phyloP scores from a whole-genome alignment of 140 eudicot genomes.

The Oenanthe javanica region DNA sequence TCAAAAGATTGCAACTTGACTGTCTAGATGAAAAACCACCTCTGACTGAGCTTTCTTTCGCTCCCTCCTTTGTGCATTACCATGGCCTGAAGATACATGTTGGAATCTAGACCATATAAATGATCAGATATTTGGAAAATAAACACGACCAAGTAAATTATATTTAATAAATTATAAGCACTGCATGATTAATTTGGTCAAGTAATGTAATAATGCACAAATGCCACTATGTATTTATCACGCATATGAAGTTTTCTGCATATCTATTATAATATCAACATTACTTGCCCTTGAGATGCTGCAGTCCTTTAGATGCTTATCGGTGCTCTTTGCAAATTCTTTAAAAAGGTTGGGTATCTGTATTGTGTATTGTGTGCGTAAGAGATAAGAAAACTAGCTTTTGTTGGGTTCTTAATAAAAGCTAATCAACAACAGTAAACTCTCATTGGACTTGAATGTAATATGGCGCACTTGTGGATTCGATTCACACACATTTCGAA shows the following conservation, averaged over 20 bases:
- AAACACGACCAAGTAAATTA: not conserved
- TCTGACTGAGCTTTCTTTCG: not conserved
- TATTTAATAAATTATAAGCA: not conserved
- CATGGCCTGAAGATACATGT: not conserved
- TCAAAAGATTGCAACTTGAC: not conserved
- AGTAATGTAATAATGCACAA: not conserved
- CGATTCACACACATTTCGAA: not conserved
- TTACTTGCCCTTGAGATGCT: not conserved
- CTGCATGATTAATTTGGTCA: not conserved
- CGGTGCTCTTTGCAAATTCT: not conserved
- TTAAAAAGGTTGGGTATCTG: not conserved
- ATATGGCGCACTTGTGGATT: not conserved
- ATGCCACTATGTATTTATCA: not conserved
- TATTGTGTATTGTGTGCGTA: not conserved
- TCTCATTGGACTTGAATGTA: not conserved
- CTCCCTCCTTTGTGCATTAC: not conserved
- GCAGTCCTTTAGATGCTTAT: not conserved
- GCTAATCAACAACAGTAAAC: not conserved
- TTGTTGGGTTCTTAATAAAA: too few relatives aligned
- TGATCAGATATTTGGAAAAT: not conserved
- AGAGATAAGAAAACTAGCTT: not conserved
- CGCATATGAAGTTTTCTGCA: not conserved
- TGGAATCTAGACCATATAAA: not conserved
- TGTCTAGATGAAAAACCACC: not conserved
- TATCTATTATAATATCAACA: not conserved